Evolutionary conservation across 1,284 basidiomycete genomes (phyloP), one percentile per base, ranked within the genome.

Genomic region (Malassezia psittaci): DNA sequence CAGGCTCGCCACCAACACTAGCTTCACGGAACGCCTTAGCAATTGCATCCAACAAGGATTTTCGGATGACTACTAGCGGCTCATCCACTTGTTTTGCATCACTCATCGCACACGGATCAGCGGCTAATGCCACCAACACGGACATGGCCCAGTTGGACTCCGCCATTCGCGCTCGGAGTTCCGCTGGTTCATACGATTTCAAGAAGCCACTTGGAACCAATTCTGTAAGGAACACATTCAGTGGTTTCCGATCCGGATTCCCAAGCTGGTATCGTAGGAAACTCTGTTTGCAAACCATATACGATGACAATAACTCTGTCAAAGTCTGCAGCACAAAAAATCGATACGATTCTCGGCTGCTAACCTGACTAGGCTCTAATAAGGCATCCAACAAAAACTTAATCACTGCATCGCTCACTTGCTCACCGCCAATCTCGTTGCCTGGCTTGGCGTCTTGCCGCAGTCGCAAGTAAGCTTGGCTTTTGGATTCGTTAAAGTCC

Each of bases 301-400:
- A 98, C 15, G 90, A 96, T 56, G 93, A 90, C 1, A 94, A 77
- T 2, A 96, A 79, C 77, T 98, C 93, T 1, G 89, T 88, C 46
- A 96, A 79, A 61, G 85, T 85, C 69, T 93, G 88, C 83, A 96
- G 87, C 58, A 96, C 77, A 78, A 96, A 89, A 66, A 85, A 87
- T 12, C 83, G 79, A 71, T 91, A 93, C 40, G 40, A 18, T 12
- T 42, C 40, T 29, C 24, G 24, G 24, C 24, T 29, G 40, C 12
- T 18, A 7, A 18, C 40, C 18, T 11, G 40, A 18, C 35, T 24
- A 24, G 18, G 12, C 40, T 18, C 52, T 6, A 42, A n/a, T 34
- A 90, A 76, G 74, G 90, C 87, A 35, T 77, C 75, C 54, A 90
- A 77, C 48, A 91, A 79, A 68, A 83, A 83, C 13, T 3, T 13